Evolutionary conservation across 83 land plant genomes (phyloP).

Genomic region (Thuja plicata): DNA sequence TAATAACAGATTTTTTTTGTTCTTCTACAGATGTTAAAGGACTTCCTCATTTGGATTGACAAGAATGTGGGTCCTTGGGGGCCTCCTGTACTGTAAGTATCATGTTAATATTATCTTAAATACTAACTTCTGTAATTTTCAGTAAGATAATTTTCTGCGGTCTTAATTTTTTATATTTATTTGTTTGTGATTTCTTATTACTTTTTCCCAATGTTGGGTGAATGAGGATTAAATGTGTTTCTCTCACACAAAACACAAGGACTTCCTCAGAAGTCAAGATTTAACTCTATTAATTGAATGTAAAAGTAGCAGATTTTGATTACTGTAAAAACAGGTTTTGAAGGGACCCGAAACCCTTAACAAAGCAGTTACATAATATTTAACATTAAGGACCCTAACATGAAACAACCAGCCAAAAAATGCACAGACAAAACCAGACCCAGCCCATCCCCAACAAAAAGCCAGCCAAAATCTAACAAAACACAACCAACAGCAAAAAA

Average conservation of each 20-base stretch:
- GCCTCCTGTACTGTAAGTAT: slow-evolving; percentile 65
- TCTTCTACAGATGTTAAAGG: slow-evolving; percentile 56
- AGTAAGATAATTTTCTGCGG: not conserved
- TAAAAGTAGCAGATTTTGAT: not conserved
- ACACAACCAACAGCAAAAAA: too few species aligned
- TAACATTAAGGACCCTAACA: too few species aligned
- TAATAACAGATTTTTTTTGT: not conserved
- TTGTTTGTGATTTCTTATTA: not conserved
- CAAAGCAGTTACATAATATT: too few species aligned
- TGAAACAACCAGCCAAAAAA: too few species aligned
- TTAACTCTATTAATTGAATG: not conserved
- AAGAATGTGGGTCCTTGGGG: slow-evolving; percentile 68
- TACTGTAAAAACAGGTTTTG: too few species aligned
- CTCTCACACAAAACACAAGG: not conserved
- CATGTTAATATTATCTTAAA: not conserved
- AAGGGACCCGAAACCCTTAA: too few species aligned
- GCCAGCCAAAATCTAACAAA: too few species aligned
- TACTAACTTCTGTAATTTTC: not conserved
- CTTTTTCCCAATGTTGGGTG: not conserved
- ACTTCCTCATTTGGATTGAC: slow-evolving; percentile 62
- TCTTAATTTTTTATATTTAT: not conserved
- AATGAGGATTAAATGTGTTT: not conserved
- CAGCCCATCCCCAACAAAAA: too few species aligned
- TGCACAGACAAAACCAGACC: too few species aligned
- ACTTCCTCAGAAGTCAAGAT: not conserved